These are phyloP conservation scores for Mycogone perniciosa DNA, from an alignment of 2,329 filamentous ascomycete species.

Conservation along the genomic window DNA sequence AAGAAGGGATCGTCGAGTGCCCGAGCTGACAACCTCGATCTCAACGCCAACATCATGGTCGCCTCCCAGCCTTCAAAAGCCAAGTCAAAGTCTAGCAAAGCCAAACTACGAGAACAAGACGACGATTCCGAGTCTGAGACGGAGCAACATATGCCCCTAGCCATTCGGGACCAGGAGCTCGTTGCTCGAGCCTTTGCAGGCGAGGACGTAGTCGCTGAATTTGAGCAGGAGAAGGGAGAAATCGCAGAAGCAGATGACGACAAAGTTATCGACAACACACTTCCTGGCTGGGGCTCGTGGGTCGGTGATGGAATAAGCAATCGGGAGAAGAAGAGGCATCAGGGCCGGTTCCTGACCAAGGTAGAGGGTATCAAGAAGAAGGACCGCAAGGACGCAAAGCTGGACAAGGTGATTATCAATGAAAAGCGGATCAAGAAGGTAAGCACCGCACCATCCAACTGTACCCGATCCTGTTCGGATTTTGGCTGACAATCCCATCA, in stretches of 20 bases:
- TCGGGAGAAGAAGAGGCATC: slow-evolving; percentile 58
- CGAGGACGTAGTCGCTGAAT: slow-evolving; percentile 76
- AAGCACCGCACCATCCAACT: slow-evolving; percentile 7
- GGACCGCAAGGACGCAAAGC: slow-evolving; percentile 73
- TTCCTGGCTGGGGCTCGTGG: slow-evolving; percentile 94
- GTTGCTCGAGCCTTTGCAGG: slow-evolving; percentile 83
- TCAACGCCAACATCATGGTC: slow-evolving; percentile 30
- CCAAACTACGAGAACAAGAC: slow-evolving; percentile 12
- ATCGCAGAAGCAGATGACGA: slow-evolving; percentile 71
- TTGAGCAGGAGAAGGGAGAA: slow-evolving; percentile 71
- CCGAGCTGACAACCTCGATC: slow-evolving; percentile 34
- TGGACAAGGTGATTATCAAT: slow-evolving; percentile 83
- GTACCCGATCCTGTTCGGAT: neutral
- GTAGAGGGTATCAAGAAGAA: slow-evolving; percentile 67
- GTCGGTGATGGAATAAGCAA: slow-evolving; percentile 74
- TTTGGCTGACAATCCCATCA: neutral
- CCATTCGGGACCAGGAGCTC: slow-evolving; percentile 57
- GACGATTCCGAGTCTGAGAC: slow-evolving; percentile 37
- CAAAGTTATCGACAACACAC: slow-evolving; percentile 72
- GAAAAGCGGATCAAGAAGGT: slow-evolving; percentile 88
- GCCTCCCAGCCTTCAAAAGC: slow-evolving; percentile 25
- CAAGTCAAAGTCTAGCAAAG: slow-evolving; percentile 19
- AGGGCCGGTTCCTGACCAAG: slow-evolving; percentile 57
- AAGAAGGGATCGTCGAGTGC: slow-evolving; percentile 28
- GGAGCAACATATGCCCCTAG: slow-evolving; percentile 48